Evolutionary conservation across 1,284 basidiomycete genomes (phyloP).

Genomic region (Fomes fomentarius): DNA sequence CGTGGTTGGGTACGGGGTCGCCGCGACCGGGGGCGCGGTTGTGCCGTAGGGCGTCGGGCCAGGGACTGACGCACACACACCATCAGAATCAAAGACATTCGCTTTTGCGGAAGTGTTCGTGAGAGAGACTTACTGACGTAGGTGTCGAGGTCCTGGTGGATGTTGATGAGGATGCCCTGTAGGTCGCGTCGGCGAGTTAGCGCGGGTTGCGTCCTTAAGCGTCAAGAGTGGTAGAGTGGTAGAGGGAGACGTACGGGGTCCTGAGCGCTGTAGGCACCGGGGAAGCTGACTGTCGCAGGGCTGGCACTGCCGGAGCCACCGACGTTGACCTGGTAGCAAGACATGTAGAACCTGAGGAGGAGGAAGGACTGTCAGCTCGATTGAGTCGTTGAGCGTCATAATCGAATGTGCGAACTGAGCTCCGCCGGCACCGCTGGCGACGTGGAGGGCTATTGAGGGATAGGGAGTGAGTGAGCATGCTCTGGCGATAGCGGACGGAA

Average conservation of each 20-base stretch:
- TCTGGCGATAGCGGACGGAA: neutral
- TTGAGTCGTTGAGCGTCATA: neutral
- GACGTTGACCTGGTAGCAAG: conserved; percentile 53
- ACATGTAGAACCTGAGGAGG: conserved; percentile 46
- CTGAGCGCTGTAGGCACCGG: conserved; percentile 46
- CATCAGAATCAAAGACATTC: neutral
- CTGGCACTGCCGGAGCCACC: conserved; percentile 35
- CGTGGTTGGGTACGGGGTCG: conserved; percentile 36
- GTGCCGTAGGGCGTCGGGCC: conserved; percentile 41
- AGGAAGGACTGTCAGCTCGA: neutral
- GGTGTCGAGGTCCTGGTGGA: conserved; percentile 41
- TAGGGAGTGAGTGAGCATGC: neutral
- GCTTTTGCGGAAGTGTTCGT: neutral
- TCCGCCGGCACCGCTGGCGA: conserved; percentile 45
- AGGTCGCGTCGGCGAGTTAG: neutral
- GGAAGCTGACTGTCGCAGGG: conserved; percentile 49
- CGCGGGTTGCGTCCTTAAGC: no score
- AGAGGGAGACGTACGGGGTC: conserved; percentile 41
- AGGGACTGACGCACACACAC: conserved; percentile 38
- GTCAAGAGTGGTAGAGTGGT: neutral
- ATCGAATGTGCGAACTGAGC: conserved; percentile 41
- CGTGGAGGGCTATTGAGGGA: conserved; percentile 45
- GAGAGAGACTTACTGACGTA: conserved; percentile 42
- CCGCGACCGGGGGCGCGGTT: conserved; percentile 33
- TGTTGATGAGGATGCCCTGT: conserved; percentile 42